phyloP scores from a whole-genome alignment of 306 rosid genomes.

The Hylodesmum podocarpum region DNA sequence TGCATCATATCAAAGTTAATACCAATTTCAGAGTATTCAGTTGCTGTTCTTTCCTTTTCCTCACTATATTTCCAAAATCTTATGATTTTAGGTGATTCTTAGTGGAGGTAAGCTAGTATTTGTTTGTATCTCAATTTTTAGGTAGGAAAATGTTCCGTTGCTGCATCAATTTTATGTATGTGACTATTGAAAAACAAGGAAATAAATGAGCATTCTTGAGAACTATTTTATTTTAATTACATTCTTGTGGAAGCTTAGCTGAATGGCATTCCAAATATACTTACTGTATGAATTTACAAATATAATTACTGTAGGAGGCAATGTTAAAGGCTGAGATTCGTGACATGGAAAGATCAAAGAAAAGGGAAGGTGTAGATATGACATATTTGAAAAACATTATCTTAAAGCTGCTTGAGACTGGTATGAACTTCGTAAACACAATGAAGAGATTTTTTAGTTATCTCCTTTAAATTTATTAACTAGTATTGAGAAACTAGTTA shows the following conservation, averaged over 20 bases:
- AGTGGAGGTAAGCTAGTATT: slow-evolving; percentile 4
- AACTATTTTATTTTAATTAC: neutral
- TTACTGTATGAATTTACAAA: slow-evolving; percentile 27
- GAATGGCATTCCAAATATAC: slow-evolving; percentile 15
- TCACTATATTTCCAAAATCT: neutral
- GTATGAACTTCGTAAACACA: slow-evolving; percentile 36
- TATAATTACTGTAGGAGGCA: slow-evolving; percentile 58
- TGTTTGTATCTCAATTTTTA: neutral
- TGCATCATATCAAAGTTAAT: neutral
- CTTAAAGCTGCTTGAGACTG: slow-evolving; percentile 98
- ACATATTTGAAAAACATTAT: slow-evolving; percentile 90
- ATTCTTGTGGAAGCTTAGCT: neutral
- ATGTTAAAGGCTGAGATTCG: slow-evolving; percentile 86
- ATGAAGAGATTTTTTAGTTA: neutral
- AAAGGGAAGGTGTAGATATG: slow-evolving; percentile 98
- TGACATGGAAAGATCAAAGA: slow-evolving; percentile 73
- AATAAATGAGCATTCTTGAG: neutral
- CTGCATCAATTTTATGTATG: neutral
- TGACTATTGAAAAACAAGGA: neutral
- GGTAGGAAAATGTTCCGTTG: neutral
- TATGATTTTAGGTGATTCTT: neutral
- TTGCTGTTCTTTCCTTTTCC: neutral
- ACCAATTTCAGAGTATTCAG: neutral
- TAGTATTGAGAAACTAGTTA: slow-evolving; percentile 12
- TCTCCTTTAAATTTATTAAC: slow-evolving; percentile 18